These are phyloP conservation scores for Linnemannia elongata DNA, from an alignment of 192 early-diverging fungal species.

Conservation along the genomic window DNA sequence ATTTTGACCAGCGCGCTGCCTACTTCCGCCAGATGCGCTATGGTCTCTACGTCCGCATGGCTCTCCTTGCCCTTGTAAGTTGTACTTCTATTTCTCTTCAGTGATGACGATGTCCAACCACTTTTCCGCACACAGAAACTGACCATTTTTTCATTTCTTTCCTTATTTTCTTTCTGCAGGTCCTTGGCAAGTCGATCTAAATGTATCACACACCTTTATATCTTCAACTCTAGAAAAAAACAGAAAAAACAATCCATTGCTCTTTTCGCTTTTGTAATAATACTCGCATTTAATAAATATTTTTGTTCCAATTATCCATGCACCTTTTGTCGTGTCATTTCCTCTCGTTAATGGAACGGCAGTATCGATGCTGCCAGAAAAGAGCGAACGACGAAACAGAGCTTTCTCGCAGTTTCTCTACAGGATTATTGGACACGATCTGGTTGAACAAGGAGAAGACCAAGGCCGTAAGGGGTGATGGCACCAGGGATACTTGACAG, in stretches of 20 bases:
- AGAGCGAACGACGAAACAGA: too few species aligned
- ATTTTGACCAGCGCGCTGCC: conserved; percentile 96
- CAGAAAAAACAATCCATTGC: too few species aligned
- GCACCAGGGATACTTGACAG: too few species aligned
- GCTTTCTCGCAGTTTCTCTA: too few species aligned
- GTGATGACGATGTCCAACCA: neutral
- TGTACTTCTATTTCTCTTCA: neutral
- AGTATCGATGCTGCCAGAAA: too few species aligned
- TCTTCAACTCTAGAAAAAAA: neutral
- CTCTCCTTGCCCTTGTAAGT: conserved; percentile 88
- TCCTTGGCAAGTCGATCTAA: conserved; percentile 44
- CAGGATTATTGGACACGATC: too few species aligned
- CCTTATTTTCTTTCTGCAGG: neutral
- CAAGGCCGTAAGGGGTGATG: too few species aligned
- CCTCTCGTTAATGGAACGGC: too few species aligned
- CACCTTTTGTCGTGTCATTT: too few species aligned
- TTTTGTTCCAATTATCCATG: conserved; percentile 3
- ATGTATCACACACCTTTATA: neutral
- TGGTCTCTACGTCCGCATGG: conserved; percentile 98
- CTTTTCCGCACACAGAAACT: neutral
- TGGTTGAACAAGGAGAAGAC: too few species aligned
- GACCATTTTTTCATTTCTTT: neutral
- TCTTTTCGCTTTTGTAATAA: too few species aligned
- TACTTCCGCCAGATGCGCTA: conserved; percentile 99
- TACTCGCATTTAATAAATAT: neutral